Evolutionary conservation across 345 rosid genomes (phyloP).

Genomic region (Corchorus olitorius): DNA sequence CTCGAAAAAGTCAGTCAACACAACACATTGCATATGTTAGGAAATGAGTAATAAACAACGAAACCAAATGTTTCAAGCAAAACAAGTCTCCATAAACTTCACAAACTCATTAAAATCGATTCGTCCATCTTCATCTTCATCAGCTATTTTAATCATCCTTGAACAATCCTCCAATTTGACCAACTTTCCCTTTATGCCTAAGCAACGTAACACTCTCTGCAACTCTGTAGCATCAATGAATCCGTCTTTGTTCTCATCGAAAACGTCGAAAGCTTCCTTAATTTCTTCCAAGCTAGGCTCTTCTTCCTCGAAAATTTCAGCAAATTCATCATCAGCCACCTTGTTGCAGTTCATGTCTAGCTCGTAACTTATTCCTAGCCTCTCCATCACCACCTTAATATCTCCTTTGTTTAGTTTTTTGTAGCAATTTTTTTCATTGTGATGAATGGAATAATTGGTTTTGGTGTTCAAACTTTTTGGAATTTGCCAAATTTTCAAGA

Average conservation of each 20-base stretch:
- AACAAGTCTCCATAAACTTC: constrained; percentile 22
- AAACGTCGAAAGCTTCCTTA: constrained; percentile 36
- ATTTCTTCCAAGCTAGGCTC: constrained; percentile 36
- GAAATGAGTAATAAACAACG: neutral
- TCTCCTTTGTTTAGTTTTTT: constrained; percentile 16
- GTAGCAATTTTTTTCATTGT: neutral
- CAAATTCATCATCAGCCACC: constrained; percentile 11
- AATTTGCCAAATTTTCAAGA: neutral
- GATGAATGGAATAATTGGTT: neutral
- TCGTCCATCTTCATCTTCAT: constrained; percentile 29
- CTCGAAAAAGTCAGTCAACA: too few relatives aligned
- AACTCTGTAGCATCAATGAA: constrained; percentile 30
- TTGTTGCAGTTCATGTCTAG: neutral
- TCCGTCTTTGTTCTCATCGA: constrained; percentile 44
- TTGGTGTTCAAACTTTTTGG: neutral
- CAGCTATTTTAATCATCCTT: constrained; percentile 23
- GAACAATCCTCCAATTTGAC: constrained; percentile 16
- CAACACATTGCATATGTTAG: too few relatives aligned
- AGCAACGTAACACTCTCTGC: constrained; percentile 28
- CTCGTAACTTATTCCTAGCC: constrained; percentile 17
- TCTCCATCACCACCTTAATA: constrained; percentile 25
- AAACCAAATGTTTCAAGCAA: neutral
- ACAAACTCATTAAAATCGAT: constrained; percentile 30
- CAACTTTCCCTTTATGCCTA: constrained; percentile 17
- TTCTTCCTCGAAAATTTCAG: constrained; percentile 25